phyloP scores from a whole-genome alignment of 2,329 filamentous ascomycete species.

The Escovopsis sp. region DNA sequence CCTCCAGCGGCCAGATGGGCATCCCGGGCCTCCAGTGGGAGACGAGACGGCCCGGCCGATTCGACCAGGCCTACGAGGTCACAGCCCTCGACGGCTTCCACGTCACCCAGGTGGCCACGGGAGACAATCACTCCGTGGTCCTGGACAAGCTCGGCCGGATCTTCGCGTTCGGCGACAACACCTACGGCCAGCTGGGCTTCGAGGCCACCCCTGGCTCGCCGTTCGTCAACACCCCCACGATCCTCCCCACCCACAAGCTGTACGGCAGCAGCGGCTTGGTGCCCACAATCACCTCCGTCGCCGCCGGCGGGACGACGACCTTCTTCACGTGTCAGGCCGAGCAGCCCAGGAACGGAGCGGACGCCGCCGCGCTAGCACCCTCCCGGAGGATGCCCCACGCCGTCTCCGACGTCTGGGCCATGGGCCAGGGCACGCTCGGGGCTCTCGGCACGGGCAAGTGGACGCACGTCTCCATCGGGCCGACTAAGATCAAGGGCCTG shows the following conservation, averaged over 20 bases:
- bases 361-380: constrained; percentile 12
- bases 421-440: constrained; percentile 74
- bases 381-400: constrained; percentile 18
- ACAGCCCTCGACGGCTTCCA: constrained; percentile 54
- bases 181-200: constrained; percentile 80
- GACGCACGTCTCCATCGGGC: constrained; percentile 70
- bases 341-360: constrained; percentile 19
- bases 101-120: constrained; percentile 62
- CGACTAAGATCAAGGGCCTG: constrained; percentile 68
- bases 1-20: constrained; percentile 73
- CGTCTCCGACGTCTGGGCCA: constrained; percentile 61
- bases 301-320: constrained; percentile 73
- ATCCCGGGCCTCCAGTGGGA: constrained; percentile 70
- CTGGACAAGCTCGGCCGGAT: constrained; percentile 62
- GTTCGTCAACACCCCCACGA: constrained; percentile 53
- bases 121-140: constrained; percentile 74
- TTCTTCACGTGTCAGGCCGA: constrained; percentile 77
- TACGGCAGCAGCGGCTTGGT: constrained; percentile 50
- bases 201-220: constrained; percentile 48
- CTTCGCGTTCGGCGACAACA: constrained; percentile 86
- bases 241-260: constrained; percentile 55
- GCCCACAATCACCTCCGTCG: constrained; percentile 59
- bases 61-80: constrained; percentile 73
- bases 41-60: constrained; percentile 60
- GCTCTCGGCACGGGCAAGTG: constrained; percentile 73